phyloP scores from a whole-genome alignment of 2,329 filamentous ascomycete genomes.

The Pseudocercospora crystallina region DNA sequence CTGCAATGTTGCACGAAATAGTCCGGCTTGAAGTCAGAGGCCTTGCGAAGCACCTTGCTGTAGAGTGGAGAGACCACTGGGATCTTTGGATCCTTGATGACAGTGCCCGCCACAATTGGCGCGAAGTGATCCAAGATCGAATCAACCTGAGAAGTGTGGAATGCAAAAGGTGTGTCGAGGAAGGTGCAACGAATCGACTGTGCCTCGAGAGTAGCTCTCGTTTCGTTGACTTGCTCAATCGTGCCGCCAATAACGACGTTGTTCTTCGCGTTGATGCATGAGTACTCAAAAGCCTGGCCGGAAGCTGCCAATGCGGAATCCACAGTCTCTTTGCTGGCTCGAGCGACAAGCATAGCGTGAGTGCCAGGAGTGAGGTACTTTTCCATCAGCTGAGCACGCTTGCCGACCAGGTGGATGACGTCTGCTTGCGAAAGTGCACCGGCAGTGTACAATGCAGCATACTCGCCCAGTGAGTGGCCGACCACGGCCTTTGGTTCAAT shows the following conservation, averaged over 20 bases:
- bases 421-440: slow-evolving; percentile 36
- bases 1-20: slow-evolving; percentile 23
- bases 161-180: slow-evolving; percentile 24
- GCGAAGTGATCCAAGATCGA: slow-evolving; percentile 21
- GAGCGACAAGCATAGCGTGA: slow-evolving; percentile 22
- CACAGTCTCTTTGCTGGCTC: slow-evolving; percentile 8
- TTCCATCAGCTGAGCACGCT: slow-evolving; percentile 29
- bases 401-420: slow-evolving; percentile 37
- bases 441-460: slow-evolving; percentile 38
- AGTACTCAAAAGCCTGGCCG: slow-evolving; percentile 17
- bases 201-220: slow-evolving; percentile 8
- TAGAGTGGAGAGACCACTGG: slow-evolving; percentile 30
- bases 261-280: slow-evolving; percentile 26
- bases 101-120: slow-evolving; percentile 1
- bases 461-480: slow-evolving; percentile 40
- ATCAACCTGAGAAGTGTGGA: slow-evolving; percentile 29
- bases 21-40: slow-evolving; percentile 9
- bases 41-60: slow-evolving; percentile 21
- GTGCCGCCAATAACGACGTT: slow-evolving; percentile 25
- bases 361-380: slow-evolving; percentile 6
- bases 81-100: slow-evolving; percentile 21
- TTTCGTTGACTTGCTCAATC: slow-evolving; percentile 15
- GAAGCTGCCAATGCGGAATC: slow-evolving; percentile 1
- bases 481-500: slow-evolving; percentile 28
- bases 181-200: slow-evolving; percentile 13